These are phyloP conservation scores for Protomyces gravidus DNA, from an alignment of 1,139 yeast species.

Conservation along the genomic window DNA sequence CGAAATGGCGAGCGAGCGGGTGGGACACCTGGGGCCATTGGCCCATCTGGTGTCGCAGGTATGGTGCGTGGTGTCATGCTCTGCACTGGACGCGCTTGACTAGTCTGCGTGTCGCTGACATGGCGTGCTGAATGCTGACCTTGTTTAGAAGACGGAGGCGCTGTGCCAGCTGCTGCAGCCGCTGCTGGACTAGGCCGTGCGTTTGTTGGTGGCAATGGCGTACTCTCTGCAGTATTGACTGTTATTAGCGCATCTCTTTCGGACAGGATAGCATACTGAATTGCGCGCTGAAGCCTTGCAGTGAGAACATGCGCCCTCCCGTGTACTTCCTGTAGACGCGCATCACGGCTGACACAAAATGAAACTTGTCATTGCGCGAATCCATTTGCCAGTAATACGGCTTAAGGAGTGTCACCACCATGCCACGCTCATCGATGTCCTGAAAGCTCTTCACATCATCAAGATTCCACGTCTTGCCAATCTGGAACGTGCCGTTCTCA, in stretches of 20 bases:
- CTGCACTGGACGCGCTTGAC: too few relatives aligned
- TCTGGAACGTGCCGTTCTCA: conserved; percentile 69
- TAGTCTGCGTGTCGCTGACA: not conserved
- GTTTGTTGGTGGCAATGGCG: not conserved
- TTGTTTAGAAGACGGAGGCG: not conserved
- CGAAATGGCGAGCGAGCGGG: not conserved
- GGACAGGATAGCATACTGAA: not conserved
- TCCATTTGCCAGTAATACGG: conserved; percentile 81
- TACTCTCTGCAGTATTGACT: not conserved
- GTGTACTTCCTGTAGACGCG: conserved; percentile 64
- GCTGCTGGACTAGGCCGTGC: not conserved
- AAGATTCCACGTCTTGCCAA: conserved; percentile 90
- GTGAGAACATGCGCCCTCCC: conserved; percentile 61
- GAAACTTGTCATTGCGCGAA: conserved; percentile 61
- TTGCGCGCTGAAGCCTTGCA: conserved; percentile 43
- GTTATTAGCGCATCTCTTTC: too few relatives aligned
- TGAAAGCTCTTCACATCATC: conserved; percentile 62
- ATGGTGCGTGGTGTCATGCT: not conserved
- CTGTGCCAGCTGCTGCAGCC: not conserved
- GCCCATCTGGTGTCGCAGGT: not conserved
- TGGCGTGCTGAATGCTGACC: not conserved
- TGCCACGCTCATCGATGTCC: conserved; percentile 41
- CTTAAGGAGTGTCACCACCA: conserved; percentile 63
- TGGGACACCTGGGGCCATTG: not conserved
- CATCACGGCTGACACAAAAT: conserved; percentile 60